Percentiles rank a stretch among this genome's conserved stretches.
Conservation (phyloP, 83 land plant genomes). For the Picea mariana region DNA sequence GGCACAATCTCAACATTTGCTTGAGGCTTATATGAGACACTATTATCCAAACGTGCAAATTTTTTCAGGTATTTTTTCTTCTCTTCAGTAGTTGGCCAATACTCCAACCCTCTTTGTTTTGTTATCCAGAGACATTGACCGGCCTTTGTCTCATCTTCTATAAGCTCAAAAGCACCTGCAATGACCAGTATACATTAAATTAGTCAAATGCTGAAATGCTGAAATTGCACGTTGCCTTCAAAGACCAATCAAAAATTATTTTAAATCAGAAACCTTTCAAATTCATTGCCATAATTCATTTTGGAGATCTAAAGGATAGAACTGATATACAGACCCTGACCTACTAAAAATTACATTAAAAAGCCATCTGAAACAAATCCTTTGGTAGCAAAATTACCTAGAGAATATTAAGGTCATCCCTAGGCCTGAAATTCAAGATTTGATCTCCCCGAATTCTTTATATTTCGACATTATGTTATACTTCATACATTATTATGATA, state of each 20-base stretch:
- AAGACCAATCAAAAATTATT: background rate
- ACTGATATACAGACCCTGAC: background rate
- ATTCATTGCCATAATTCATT: background rate
- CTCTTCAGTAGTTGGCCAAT: constrained; percentile 85
- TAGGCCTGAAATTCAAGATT: too few relatives aligned
- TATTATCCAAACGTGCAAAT: constrained; percentile 11
- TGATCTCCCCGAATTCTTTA: too few relatives aligned
- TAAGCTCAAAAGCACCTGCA: constrained; percentile 85
- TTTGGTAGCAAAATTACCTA: too few relatives aligned
- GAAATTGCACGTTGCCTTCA: background rate
- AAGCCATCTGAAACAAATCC: too few relatives aligned
- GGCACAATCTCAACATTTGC: background rate
- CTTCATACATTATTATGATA: too few relatives aligned
- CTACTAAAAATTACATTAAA: background rate
- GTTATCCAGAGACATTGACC: constrained; percentile 95
- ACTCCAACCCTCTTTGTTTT: constrained; percentile 76
- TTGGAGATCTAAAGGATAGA: background rate
- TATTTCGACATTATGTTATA: too few relatives aligned
- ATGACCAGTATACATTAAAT: background rate
- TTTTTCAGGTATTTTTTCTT: constrained; percentile 65
- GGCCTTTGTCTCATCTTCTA: constrained; percentile 85
- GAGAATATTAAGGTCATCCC: too few relatives aligned
- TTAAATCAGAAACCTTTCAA: background rate
- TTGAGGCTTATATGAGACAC: background rate
- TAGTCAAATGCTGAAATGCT: background rate